Conservation (phyloP, 2,329 filamentous ascomycete species). For the Colletotrichum liaoningense region DNA sequence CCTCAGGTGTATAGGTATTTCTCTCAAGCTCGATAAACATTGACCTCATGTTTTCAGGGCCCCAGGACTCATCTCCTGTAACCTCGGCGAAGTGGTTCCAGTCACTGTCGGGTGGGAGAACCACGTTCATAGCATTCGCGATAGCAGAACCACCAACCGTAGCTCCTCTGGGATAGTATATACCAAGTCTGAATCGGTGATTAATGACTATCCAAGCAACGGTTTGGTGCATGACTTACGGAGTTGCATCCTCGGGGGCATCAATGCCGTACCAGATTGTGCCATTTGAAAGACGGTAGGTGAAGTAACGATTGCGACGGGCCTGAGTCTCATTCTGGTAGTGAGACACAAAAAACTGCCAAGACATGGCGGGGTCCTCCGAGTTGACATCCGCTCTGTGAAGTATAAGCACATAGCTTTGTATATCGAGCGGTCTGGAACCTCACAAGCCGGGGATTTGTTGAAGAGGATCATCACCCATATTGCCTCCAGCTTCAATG, state of each 20-base stretch:
- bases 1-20: too few relatives aligned
- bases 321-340: constrained; percentile 33
- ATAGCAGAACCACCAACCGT: constrained; percentile 28
- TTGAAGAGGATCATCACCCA: too few relatives aligned
- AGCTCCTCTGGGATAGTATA: constrained; percentile 26
- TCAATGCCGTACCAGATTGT: constrained; percentile 34
- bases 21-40: too few relatives aligned
- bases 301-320: constrained; percentile 29
- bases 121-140: constrained; percentile 24
- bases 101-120: constrained; percentile 21
- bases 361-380: constrained; percentile 11
- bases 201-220: too few relatives aligned
- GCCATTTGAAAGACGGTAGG: constrained; percentile 33
- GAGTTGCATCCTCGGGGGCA: constrained; percentile 14
- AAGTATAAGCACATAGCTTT: too few relatives aligned
- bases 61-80: constrained; percentile 2
- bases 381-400: too few relatives aligned
- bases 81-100: constrained; percentile 13
- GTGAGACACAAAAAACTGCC: constrained; percentile 37
- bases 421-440: too few relatives aligned
- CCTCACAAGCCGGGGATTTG: too few relatives aligned
- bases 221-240: too few relatives aligned
- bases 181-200: too few relatives aligned
- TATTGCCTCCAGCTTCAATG: too few relatives aligned
- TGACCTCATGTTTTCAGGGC: too few relatives aligned